Base-by-base conservation (phyloP, 2,329 filamentous ascomycete species). In the Phoma herbarum region DNA sequence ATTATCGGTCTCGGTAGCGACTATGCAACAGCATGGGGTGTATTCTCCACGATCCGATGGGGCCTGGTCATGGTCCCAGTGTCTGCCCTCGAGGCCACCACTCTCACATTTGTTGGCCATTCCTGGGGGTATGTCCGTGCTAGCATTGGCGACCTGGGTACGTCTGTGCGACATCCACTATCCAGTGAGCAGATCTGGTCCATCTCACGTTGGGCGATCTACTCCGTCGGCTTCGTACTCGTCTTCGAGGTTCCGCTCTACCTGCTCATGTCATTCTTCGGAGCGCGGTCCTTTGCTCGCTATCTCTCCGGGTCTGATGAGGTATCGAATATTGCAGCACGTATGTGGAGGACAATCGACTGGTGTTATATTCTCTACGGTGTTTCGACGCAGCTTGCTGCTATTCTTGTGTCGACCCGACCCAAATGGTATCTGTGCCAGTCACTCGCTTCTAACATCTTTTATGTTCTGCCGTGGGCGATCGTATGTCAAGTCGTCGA, bases 1-100 rank as follows among this genome's bases (percentile, higher is more conserved):
- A 89, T 92, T 18, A 83, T 92, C 0, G 77, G 83, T 0, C 79
- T 92, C 58, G 88, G 88, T 0, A 75, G 79, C 0, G 82, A 85
- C 7, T 92, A 92, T 71, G 86, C 88, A 0, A 91, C 88, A 0
- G 88, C 89, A 0, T 92, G 88, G 89, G 86, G 88, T 1, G 80
- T 91, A 10, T 92, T 92, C 77, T 89, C 85, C 54, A 91, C 88
- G 0, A 91, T 92, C 41, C 83, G 88, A 14, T 91, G 89, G 89
- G 89, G 89, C 0, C 78, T 92, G 0, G 79, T 92, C 28, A 92
- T 92, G 89, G 88, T 91, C 0, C 89, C 89, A 0, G 86, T 92
- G 0, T 84, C 86, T 60, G 83, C 88, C 0, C 78, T 91, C 0
- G 88, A 92, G 72, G 85, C 85, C 2, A 88, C 88, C 0, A 81